Percentiles rank a stretch among this genome's conserved stretches.
These are phyloP conservation scores for Plasmopara halstedii DNA, from an alignment of 352 stramenopile genomes.

Conservation along the genomic window DNA sequence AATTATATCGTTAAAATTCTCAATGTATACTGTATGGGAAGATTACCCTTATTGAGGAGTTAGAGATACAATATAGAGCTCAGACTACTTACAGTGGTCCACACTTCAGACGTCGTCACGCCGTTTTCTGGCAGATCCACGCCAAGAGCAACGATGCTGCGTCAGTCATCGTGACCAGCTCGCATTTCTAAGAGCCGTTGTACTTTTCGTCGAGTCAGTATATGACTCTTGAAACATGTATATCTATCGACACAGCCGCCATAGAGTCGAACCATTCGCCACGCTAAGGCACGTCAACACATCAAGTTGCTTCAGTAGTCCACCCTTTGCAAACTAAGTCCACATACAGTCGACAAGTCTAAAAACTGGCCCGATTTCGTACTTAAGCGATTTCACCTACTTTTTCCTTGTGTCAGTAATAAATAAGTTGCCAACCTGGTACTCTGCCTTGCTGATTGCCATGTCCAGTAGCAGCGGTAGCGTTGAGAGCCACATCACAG, in stretches of 20 bases:
- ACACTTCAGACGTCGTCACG: neutral
- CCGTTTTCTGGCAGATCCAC: neutral
- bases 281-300: neutral
- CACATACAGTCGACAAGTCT: conserved; percentile 12
- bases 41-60: too few species aligned
- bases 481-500: conserved; percentile 2
- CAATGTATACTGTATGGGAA: neutral
- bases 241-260: neutral
- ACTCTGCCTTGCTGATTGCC: conserved; percentile 1
- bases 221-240: neutral
- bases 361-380: conserved; percentile 27
- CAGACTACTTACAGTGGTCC: neutral
- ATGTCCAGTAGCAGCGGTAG: conserved; percentile 15
- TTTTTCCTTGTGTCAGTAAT: conserved; percentile 11
- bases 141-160: conserved; percentile 4
- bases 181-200: neutral
- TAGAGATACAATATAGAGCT: neutral
- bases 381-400: conserved; percentile 9
- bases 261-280: neutral
- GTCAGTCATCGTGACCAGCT: neutral
- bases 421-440: conserved; percentile 5
- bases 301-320: too few species aligned
- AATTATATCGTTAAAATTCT: neutral
- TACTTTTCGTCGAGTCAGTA: neutral
- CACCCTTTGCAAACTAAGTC: conserved; percentile 1